Conservation (phyloP, 441 rosid species). For the Kokia cookei region DNA sequence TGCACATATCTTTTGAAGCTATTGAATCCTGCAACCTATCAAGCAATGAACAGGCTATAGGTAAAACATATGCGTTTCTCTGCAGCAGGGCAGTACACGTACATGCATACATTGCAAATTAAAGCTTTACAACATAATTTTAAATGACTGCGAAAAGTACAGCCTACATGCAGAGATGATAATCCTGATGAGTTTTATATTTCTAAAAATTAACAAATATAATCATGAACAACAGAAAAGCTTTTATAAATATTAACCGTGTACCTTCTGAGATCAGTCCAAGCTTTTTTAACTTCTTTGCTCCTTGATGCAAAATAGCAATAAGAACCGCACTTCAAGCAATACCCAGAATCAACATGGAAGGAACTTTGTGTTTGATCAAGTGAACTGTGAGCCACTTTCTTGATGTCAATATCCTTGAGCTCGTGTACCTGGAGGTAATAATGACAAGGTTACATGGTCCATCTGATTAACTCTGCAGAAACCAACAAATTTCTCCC, state of each 20-base stretch:
- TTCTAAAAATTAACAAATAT: background rate
- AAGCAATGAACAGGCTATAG: constrained; percentile 7
- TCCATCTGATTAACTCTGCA: background rate
- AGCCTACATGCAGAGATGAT: background rate
- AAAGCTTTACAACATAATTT: background rate
- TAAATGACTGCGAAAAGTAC: background rate
- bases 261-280: constrained; percentile 55
- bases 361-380: constrained; percentile 15
- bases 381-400: constrained; percentile 30
- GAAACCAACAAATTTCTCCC: background rate
- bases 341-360: constrained; percentile 37
- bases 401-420: constrained; percentile 16
- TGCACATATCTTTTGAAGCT: constrained; percentile 27
- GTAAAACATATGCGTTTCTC: background rate
- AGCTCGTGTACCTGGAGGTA: constrained; percentile 29
- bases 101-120: background rate
- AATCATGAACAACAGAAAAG: background rate
- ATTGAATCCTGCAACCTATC: constrained; percentile 56
- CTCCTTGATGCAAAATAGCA: constrained; percentile 37
- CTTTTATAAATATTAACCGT: background rate
- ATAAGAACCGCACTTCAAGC: constrained; percentile 57
- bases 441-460: background rate
- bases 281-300: constrained; percentile 42
- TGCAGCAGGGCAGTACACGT: background rate
- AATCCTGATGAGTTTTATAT: background rate